A percentile compares a stretch with the other conserved stretches of the same genome.
These are phyloP conservation scores for Tribonema minus DNA, from an alignment of 108 stramenopile genomes.

Conservation along the genomic window DNA sequence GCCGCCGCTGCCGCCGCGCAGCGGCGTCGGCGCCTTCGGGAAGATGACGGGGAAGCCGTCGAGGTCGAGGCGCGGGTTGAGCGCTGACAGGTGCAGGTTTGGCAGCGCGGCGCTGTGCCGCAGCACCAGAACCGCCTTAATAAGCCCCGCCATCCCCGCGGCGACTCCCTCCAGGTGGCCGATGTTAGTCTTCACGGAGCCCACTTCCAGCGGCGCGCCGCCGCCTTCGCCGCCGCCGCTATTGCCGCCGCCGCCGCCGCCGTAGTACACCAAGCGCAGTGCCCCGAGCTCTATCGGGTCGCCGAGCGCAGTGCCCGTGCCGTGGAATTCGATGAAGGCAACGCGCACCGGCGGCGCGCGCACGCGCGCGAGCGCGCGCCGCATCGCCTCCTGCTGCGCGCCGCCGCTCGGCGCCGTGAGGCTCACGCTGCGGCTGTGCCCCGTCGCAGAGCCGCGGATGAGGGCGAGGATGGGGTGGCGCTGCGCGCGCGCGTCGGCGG, in stretches of 20 bases:
- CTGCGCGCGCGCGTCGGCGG: constrained; percentile 5
- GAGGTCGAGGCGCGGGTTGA: constrained; percentile 46
- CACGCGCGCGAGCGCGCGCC: constrained; percentile 28
- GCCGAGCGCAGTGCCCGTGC: constrained; percentile 58
- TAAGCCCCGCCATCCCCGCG: constrained; percentile 51
- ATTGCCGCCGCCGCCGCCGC: too few species aligned
- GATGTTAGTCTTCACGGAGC: constrained; percentile 56
- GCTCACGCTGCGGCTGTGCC: constrained; percentile 53
- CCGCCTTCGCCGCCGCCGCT: background rate
- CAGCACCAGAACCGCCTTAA: constrained; percentile 50
- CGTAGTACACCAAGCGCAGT: background rate
- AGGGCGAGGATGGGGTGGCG: constrained; percentile 16
- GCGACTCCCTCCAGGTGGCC: constrained; percentile 59
- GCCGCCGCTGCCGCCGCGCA: background rate
- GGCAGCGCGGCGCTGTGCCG: constrained; percentile 36
- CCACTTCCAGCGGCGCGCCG: constrained; percentile 44
- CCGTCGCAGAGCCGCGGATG: constrained; percentile 44
- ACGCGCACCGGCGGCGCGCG: constrained; percentile 11
- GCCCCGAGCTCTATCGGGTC: constrained; percentile 55
- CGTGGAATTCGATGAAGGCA: constrained; percentile 53
- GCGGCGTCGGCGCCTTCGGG: constrained; percentile 2
- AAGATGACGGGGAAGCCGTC: constrained; percentile 14
- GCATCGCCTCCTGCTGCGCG: constrained; percentile 38
- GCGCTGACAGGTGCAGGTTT: constrained; percentile 33
- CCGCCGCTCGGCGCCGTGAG: constrained; percentile 57